Evolutionary conservation across 2,329 filamentous ascomycete species (phyloP).

Genomic region (Alternaria triticimaculans): DNA sequence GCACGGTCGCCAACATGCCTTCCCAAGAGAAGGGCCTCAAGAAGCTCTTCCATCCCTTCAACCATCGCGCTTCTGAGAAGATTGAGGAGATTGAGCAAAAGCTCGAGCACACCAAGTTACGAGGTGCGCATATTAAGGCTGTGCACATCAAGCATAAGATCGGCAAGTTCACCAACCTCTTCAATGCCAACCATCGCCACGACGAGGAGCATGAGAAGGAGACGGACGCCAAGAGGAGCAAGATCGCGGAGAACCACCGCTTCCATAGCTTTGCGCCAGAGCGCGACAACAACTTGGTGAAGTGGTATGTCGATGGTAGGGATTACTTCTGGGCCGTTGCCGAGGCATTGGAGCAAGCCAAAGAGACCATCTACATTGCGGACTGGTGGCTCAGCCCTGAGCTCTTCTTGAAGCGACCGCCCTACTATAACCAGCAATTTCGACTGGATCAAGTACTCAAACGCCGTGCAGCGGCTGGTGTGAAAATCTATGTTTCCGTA

Average conservation of each 20-base stretch:
- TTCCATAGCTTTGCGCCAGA: conserved; percentile 93
- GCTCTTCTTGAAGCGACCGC: conserved; percentile 83
- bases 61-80: conserved; percentile 35
- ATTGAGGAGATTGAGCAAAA: conserved; percentile 51
- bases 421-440: conserved; percentile 83
- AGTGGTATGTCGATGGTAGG: conserved; percentile 96
- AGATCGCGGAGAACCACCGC: conserved; percentile 75
- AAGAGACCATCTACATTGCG: conserved; percentile 92
- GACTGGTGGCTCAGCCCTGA: conserved; percentile 98
- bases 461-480: conserved; percentile 85
- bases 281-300: conserved; percentile 82
- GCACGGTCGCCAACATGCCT: conserved; percentile 27
- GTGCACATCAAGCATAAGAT: conserved; percentile 67
- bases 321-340: conserved; percentile 97
- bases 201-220: conserved; percentile 89
- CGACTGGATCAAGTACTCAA: conserved; percentile 87
- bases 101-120: conserved; percentile 55
- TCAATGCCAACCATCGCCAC: conserved; percentile 90
- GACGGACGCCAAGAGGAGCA: conserved; percentile 80
- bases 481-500: conserved; percentile 92
- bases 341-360: conserved; percentile 84
- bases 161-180: conserved; percentile 69
- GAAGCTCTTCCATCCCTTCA: conserved; percentile 50
- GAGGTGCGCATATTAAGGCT: conserved; percentile 60
- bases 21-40: conserved; percentile 37